Evolutionary conservation across 2,329 filamentous ascomycete species (phyloP), one percentile per base, ranked within the genome.

Genomic region (Rutstroemia sp.): DNA sequence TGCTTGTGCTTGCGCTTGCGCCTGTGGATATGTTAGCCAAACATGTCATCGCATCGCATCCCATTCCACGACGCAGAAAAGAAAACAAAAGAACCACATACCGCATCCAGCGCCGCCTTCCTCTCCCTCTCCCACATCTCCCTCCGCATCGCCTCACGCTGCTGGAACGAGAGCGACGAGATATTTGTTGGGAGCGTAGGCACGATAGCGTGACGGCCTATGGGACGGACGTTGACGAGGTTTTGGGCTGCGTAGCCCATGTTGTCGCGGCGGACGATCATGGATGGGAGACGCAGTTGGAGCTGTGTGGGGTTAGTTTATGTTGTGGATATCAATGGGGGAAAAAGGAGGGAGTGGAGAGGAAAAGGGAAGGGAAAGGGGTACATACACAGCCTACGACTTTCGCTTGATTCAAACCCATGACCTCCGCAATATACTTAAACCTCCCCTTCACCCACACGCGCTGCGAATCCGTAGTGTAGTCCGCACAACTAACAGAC

Each of bases 341-440:
- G n/a, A n/a, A n/a, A n/a, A n/a, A n/a, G n/a, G n/a, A n/a, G n/a
- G n/a, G n/a, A n/a, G n/a, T n/a, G n/a, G n/a, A n/a, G n/a, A n/a
- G n/a, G n/a, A n/a, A n/a, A n/a, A n/a, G n/a, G n/a, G n/a, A n/a
- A n/a, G n/a, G n/a, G n/a, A n/a, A n/a, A n/a, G n/a, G n/a, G n/a
- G n/a, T n/a, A 40, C 16, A 19, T 74, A 83, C 81, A 70, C 78
- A 73, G 17, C 73, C 71, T 38, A 85, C 64, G 46, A 81, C 77
- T 38, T 78, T 73, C 14, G 81, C 80, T 64, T 84, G 83, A 57
- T 77, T 76, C 49, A 86, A 73, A 9, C 82, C 82, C 10, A 84
- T 70, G 44, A 78, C 76, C 53, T 78, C 73, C 2, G 75, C 77
- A 47, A 86, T 81, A 62, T 75, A 78, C 49, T 72, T 69, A 53